Evolutionary conservation across 176 grass and related monocot species (phyloP).

Genomic region (Eremochloa ophiuroides): DNA sequence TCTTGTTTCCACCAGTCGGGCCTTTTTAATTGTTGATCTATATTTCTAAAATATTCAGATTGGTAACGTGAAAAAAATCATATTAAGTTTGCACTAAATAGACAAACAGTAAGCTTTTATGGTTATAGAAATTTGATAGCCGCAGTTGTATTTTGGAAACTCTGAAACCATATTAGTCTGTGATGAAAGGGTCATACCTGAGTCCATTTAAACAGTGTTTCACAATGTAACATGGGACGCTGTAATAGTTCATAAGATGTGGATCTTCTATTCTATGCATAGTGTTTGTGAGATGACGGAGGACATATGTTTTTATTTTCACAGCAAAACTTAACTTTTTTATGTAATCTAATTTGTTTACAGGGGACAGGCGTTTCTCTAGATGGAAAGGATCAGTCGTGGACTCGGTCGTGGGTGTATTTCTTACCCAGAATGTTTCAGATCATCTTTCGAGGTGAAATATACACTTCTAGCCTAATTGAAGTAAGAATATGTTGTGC

Average conservation of each 20-base stretch:
- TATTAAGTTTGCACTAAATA: not conserved
- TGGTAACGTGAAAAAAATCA: not conserved
- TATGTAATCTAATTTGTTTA: constrained; percentile 21
- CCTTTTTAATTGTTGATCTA: not conserved
- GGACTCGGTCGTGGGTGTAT: constrained; percentile 85
- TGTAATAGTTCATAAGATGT: not conserved
- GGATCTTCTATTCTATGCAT: constrained; percentile 3
- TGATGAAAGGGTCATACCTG: not conserved
- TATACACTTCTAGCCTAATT: constrained; percentile 20
- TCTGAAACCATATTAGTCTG: not conserved
- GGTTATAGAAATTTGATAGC: not conserved
- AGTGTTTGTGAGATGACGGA: not conserved
- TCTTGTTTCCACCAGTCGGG: not conserved
- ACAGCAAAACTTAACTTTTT: constrained; percentile 8
- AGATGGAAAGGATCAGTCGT: constrained; percentile 91
- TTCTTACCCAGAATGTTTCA: constrained; percentile 90
- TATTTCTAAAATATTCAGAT: constrained; percentile 26
- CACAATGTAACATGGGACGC: constrained; percentile 8
- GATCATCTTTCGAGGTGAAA: constrained; percentile 92
- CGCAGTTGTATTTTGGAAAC: not conserved
- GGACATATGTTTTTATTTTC: constrained; percentile 11
- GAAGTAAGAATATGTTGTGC: not conserved
- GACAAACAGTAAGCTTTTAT: not conserved
- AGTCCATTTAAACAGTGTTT: constrained; percentile 15
- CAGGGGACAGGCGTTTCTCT: constrained; percentile 81